Evolutionary conservation across 2,329 filamentous ascomycete species (phyloP), one percentile per base, ranked within the genome.

Genomic region (Falciphora oryzae): DNA sequence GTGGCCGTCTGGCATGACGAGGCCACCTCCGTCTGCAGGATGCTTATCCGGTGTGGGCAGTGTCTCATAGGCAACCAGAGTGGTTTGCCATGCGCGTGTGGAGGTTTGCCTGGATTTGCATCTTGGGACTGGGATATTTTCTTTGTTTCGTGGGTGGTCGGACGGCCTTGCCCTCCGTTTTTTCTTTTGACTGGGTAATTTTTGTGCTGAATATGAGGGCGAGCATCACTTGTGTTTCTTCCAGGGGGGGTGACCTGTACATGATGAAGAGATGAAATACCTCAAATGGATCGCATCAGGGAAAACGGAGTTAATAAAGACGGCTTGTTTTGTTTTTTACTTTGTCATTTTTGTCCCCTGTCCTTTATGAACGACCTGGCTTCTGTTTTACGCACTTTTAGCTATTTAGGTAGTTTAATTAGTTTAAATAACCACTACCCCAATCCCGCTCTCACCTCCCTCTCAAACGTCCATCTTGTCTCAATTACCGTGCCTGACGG

Each of bases 251-350:
- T 22, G 44, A 53, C 44, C 22, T 53, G 44, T 53, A 53, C 8
- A 53, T 53, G 44, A 53, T 53, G 44, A 53, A 53, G 44, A 53
- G 44, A 53, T 25, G 44, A 53, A 22, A n/a, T 53, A 53, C 44
- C 44, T 53, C 44, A 5, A 53, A 53, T 25, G 44, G 44, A 25
- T 25, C 22, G 44, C 44, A 53, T 53, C 44, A 25, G 22, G 44
- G 44, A 53, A 53, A 53, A 53, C 44, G 44, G 44, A 53, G 44
- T 53, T 53, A 53, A 25, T 18, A 53, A 53, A 53, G 44, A 53
- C 22, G 44, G 44, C n/a, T n/a, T 53, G 44, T 11, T 53, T 53
- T 53, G 18, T 22, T 11, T 53, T 5, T 25, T 8, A 10, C 6
- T 50, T 16, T 50, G 4, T n/a, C 35, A 11, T 38, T 16, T 10